Evolutionary conservation across 768 basidiomycete genomes (phyloP), one percentile per base, ranked within the genome.

Genomic region (Lactifluus hygrophoroides): DNA sequence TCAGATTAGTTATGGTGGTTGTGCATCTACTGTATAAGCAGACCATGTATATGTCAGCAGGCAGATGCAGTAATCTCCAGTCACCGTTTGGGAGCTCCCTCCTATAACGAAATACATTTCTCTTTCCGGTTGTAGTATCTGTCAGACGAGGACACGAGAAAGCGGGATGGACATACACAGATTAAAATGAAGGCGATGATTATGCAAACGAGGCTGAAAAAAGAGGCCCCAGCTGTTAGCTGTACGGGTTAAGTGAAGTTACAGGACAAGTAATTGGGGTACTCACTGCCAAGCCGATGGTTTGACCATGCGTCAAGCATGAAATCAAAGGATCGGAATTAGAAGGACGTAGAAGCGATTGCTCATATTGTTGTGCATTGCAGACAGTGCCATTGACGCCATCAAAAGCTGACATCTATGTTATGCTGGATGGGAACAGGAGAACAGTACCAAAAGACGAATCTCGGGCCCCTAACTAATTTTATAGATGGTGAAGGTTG

Each of bases 11-110:
- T 32, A 8, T 25, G 14, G 49, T 2, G 19, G 42, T 4, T 11
- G 3, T 43, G 27, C 35, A 21, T 4, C 16, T 13, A 7, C 19
- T 3, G 23, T 11, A 5, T 4, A 43, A 5, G 50, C 66, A 48
- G 38, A 75, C 76, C 71, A 78, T 74, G 45, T 77, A 71, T 10
- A 75, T 64, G 58, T 78, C 75, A 53, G 73, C 68, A 5, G 76
- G 74, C 32, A 68, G 65, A 50, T 67, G 68, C 23, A 77, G 66
- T 8, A 75, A 60, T 23, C 19, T 35, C 60, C 63, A 62, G 19
- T 32, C 32, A 16, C 49, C 60, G 0, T 21, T 5, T 9, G 55
- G 50, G 2, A 42, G 23, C 2, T 1, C 23, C 27, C 11, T 57
- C 25, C 14, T 38, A 32, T 64, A 56, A 27, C 52, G 57, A 11